Conservation (phyloP, 169 alveolate genomes). For the Theileria sp. region DNA sequence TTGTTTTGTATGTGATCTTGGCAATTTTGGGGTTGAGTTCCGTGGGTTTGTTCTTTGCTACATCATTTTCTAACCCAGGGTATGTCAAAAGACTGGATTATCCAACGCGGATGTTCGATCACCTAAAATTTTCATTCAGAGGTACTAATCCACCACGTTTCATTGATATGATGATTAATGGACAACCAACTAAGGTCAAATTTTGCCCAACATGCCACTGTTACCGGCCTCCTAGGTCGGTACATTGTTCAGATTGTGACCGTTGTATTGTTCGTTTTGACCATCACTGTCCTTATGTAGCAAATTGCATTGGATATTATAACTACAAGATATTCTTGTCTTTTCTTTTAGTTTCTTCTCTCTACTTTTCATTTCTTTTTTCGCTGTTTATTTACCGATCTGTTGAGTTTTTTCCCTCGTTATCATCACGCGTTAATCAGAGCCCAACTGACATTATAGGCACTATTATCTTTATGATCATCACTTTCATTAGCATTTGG, state of each 20-base stretch:
- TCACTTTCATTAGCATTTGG: conserved; percentile 66
- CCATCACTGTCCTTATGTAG: conserved; percentile 91
- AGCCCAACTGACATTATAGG: conserved; percentile 45
- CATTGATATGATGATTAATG: conserved; percentile 69
- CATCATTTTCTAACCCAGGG: conserved; percentile 50
- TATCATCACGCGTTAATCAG: conserved; percentile 2
- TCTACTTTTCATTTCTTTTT: conserved; percentile 39
- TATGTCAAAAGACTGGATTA: conserved; percentile 23
- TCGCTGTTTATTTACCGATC: conserved; percentile 53
- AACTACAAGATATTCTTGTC: conserved; percentile 82
- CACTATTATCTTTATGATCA: conserved; percentile 48
- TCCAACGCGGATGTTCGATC: conserved; percentile 61
- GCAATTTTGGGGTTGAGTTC: conserved; percentile 15
- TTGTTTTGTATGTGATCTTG: conserved; percentile 9
- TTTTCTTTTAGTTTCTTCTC: conserved; percentile 73
- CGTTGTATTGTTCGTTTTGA: conserved; percentile 88
- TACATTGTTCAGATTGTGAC: conserved; percentile 89
- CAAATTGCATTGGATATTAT: conserved; percentile 86
- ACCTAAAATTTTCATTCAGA: conserved; percentile 57
- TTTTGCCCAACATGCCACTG: conserved; percentile 83
- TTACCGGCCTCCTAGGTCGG: conserved; percentile 87
- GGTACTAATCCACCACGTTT: conserved; percentile 71
- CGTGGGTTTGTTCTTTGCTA: conserved; percentile 25
- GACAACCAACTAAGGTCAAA: conserved; percentile 71
- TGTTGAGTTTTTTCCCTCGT: conserved; percentile 58